Evolutionary conservation across 2,329 filamentous ascomycete species (phyloP), one percentile per base, ranked within the genome.

Genomic region (Talaromyces sp.): DNA sequence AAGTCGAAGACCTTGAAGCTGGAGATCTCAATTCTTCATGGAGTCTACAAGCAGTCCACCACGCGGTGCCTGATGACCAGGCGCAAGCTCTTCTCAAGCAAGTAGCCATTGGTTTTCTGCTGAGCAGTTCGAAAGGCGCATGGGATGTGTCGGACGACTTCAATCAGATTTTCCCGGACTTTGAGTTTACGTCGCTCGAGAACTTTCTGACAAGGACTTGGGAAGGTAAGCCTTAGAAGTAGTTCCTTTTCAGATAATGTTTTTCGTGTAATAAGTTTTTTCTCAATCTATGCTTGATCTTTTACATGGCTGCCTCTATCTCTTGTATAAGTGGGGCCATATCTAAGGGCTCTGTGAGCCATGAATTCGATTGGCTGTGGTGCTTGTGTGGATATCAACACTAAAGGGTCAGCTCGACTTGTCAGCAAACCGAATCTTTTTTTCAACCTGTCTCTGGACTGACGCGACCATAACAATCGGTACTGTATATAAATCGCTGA

Each of bases 71-170:
- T 31, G 33, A 39, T 22, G 45, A 50, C 16, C 43, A 61, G 31
- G 33, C 45, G 10, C 13, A 9, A 7, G 19, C 14, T 19, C 45
- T 61, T 61, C 59, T 61, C 33, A 61, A 61, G 22, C 14, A n/a
- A 39, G 59, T 61, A 39, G 27, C 59, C 13, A 37, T 61, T 24
- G 59, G 59, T 3, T n/a, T 61, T 16, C 22, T 61, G 47, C 33
- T 61, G 7, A 61, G 59, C 22, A 50, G 59, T 52, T 16, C 31
- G 3, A 61, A 61, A 41, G 59, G 59, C 13, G 59, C 59, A 16
- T 61, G 59, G 59, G 59, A 61, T 6, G 45, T 61, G 24, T 50
- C 45, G 6, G 59, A 39, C 16, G 59, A 61, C 43, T 39, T 61
- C 13, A 61, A 61, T 22, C 43, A 50, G 33, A 14, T 37, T 19